These are phyloP conservation scores for Botrytis fabae DNA, from an alignment of 2,329 filamentous ascomycete genomes.

Conservation along the genomic window DNA sequence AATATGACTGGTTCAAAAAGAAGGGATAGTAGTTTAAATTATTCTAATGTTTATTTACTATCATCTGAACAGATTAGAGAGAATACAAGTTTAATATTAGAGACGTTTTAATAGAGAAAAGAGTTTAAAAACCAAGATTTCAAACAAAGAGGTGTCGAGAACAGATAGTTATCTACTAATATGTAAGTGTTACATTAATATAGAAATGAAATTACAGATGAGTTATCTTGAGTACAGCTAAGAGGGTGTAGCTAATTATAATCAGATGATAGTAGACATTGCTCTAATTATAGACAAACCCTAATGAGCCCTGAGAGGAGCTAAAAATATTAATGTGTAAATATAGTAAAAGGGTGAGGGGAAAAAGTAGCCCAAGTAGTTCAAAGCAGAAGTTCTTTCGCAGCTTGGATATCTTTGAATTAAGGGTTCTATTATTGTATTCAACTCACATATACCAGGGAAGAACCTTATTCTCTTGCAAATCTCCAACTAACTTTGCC, in stretches of 20 bases:
- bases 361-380: neutral
- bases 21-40: fast-evolving
- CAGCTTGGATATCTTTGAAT: neutral
- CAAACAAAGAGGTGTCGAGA: no score
- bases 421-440: neutral
- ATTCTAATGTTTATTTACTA: neutral
- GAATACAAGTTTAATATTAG: neutral
- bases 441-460: neutral
- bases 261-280: no score
- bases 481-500: neutral
- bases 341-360: neutral
- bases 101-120: no score
- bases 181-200: no score
- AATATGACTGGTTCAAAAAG: fast-evolving
- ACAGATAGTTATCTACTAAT: no score
- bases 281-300: neutral
- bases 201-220: no score
- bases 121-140: no score
- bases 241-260: no score
- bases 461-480: neutral
- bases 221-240: no score
- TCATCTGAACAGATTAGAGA: neutral
- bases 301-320: neutral
- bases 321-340: neutral
- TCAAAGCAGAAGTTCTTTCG: neutral